These are phyloP conservation scores for Ricinus communis DNA, from an alignment of 345 rosid species.

Conservation along the genomic window DNA sequence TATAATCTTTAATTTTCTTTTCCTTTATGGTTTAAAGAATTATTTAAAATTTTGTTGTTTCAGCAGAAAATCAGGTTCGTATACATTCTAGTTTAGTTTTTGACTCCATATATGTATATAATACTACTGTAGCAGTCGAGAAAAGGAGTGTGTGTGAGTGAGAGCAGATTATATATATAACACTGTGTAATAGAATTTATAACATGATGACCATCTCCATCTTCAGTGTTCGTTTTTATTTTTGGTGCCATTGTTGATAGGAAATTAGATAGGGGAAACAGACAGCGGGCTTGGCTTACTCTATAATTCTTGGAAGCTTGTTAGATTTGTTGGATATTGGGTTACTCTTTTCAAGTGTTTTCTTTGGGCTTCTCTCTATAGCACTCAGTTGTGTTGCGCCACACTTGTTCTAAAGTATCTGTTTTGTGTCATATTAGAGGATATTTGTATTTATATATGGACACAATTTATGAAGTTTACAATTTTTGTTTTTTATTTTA, in stretches of 20 bases:
- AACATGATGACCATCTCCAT: slow-evolving; percentile 8
- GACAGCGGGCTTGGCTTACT: slow-evolving; percentile 12
- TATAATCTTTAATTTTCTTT: not conserved
- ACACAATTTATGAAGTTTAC: too few species aligned
- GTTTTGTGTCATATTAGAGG: slow-evolving; percentile 8
- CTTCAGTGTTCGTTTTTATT: slow-evolving; percentile 5
- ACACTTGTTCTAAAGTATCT: not conserved
- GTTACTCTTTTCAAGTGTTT: slow-evolving; percentile 13
- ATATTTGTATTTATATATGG: too few species aligned
- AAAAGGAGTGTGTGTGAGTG: too few species aligned
- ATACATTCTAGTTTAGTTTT: slow-evolving; percentile 7
- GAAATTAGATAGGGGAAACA: not conserved
- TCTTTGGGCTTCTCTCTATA: slow-evolving; percentile 2
- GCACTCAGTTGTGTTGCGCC: slow-evolving; percentile 4
- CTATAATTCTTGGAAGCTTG: slow-evolving; percentile 7
- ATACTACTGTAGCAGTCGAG: too few species aligned
- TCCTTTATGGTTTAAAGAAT: not conserved
- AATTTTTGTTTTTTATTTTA: too few species aligned
- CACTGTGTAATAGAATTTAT: too few species aligned
- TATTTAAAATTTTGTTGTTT: slow-evolving; percentile 15
- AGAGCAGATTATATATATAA: too few species aligned
- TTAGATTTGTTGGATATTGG: slow-evolving; percentile 21
- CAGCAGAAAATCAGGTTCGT: slow-evolving; percentile 16
- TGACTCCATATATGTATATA: not conserved
- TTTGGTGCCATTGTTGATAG: too few species aligned